These are phyloP conservation scores for Trichoderma polysporum DNA, from an alignment of 2,329 filamentous ascomycete species.

Conservation along the genomic window DNA sequence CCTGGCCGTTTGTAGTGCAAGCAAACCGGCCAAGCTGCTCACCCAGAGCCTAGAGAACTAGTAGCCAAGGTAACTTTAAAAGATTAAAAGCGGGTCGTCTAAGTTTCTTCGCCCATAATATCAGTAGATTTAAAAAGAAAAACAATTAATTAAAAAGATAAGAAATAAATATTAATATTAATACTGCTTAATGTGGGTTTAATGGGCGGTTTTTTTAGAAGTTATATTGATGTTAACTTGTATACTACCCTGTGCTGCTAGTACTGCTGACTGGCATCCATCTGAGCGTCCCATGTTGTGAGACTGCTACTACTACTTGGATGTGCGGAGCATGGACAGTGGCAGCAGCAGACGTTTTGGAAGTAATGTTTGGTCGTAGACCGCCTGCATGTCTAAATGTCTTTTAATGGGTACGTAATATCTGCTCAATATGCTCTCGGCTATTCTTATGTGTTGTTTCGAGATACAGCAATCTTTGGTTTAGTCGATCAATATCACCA, in stretches of 20 bases:
- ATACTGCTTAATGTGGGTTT: too few relatives aligned
- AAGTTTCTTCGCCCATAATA: not conserved
- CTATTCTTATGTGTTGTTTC: slow-evolving; percentile 97
- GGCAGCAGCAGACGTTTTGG: not conserved
- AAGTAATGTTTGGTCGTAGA: not conserved
- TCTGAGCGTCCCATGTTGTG: not conserved
- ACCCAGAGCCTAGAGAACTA: not conserved
- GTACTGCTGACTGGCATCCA: too few relatives aligned
- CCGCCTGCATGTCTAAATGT: not conserved
- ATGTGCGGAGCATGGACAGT: not conserved
- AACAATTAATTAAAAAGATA: too few relatives aligned
- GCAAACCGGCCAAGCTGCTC: not conserved
- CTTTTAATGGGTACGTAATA: slow-evolving; percentile 54
- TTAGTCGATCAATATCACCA: slow-evolving; percentile 74
- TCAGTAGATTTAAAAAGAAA: too few relatives aligned
- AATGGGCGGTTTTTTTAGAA: too few relatives aligned
- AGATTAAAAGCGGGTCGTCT: not conserved
- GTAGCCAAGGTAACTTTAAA: not conserved
- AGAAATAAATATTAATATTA: too few relatives aligned
- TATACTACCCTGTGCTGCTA: too few relatives aligned
- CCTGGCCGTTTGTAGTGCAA: not conserved
- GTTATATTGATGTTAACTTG: too few relatives aligned
- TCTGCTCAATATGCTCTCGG: slow-evolving; percentile 84
- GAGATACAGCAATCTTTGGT: slow-evolving; percentile 87
- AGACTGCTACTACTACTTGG: not conserved